These are phyloP conservation scores for Narthecium ossifragum DNA, from an alignment of 106 monocot species.

Conservation along the genomic window DNA sequence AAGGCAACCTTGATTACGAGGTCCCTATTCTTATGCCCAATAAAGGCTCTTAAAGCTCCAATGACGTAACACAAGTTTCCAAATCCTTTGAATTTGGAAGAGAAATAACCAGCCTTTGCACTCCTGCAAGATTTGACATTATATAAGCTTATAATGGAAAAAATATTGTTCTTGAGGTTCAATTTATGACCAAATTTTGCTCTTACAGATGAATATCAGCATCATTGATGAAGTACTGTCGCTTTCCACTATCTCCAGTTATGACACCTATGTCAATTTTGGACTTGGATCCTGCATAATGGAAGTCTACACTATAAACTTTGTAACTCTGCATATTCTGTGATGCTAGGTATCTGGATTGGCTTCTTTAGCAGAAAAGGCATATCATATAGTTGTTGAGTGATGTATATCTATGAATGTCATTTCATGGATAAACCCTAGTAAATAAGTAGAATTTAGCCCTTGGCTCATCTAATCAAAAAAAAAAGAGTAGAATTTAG, in stretches of 20 bases:
- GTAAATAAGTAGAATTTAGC: too few species aligned
- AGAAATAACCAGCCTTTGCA: constrained; percentile 89
- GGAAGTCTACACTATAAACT: too few species aligned
- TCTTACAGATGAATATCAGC: constrained; percentile 95
- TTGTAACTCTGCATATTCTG: too few species aligned
- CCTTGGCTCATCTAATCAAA: too few species aligned
- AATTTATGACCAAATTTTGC: not conserved
- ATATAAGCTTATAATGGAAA: not conserved
- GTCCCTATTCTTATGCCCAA: constrained; percentile 72
- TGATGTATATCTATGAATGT: too few species aligned
- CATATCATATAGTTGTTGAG: too few species aligned
- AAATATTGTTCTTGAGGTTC: not conserved
- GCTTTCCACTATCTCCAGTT: constrained; percentile 31
- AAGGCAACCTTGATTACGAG: constrained; percentile 83
- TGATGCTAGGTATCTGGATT: too few species aligned
- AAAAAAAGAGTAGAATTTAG: too few species aligned
- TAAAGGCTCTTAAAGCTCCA: constrained; percentile 81
- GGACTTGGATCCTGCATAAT: constrained; percentile 55
- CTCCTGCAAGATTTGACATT: constrained; percentile 51
- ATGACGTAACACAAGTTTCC: constrained; percentile 95
- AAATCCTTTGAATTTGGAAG: constrained; percentile 84
- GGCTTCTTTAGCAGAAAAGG: too few species aligned
- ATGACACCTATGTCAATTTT: constrained; percentile 82
- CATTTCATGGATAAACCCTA: too few species aligned
- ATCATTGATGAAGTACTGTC: constrained; percentile 87